Conservation (phyloP, 768 basidiomycete species). For the Mycena vitilis region DNA sequence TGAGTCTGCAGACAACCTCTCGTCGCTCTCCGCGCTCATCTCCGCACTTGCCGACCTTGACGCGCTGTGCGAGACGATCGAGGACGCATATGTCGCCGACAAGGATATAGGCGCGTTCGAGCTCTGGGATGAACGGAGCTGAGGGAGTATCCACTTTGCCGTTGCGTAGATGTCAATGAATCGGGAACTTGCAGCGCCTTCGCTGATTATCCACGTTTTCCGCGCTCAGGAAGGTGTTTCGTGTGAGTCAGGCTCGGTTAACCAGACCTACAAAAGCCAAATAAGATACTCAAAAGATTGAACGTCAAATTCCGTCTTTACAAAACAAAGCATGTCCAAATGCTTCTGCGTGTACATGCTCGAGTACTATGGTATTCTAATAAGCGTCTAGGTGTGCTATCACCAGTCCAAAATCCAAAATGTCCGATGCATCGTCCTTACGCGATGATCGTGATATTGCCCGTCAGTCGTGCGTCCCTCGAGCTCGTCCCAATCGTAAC, state of each 20-base stretch:
- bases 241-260: too few relatives aligned
- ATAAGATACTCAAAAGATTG: too few relatives aligned
- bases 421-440: slow-evolving; percentile 9
- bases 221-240: too few relatives aligned
- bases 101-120: slow-evolving; percentile 66
- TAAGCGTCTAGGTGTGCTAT: not conserved
- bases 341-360: too few relatives aligned
- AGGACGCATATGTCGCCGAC: slow-evolving; percentile 74
- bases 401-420: slow-evolving; percentile 1
- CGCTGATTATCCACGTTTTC: too few relatives aligned
- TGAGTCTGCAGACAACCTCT: slow-evolving; percentile 82
- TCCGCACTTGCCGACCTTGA: slow-evolving; percentile 84
- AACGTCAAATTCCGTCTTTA: too few relatives aligned
- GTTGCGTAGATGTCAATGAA: too few relatives aligned
- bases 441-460: slow-evolving; percentile 44
- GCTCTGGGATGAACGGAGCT: slow-evolving; percentile 78
- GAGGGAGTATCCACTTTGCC: slow-evolving; percentile 21
- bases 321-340: too few relatives aligned
- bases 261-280: too few relatives aligned
- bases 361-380: not conserved
- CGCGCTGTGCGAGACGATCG: slow-evolving; percentile 63
- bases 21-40: slow-evolving; percentile 68
- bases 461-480: slow-evolving; percentile 66
- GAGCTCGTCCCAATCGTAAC: slow-evolving; percentile 79
- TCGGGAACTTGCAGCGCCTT: too few relatives aligned